Conservation (phyloP, 345 rosid genomes). For the Bruguiera parviflora region DNA sequence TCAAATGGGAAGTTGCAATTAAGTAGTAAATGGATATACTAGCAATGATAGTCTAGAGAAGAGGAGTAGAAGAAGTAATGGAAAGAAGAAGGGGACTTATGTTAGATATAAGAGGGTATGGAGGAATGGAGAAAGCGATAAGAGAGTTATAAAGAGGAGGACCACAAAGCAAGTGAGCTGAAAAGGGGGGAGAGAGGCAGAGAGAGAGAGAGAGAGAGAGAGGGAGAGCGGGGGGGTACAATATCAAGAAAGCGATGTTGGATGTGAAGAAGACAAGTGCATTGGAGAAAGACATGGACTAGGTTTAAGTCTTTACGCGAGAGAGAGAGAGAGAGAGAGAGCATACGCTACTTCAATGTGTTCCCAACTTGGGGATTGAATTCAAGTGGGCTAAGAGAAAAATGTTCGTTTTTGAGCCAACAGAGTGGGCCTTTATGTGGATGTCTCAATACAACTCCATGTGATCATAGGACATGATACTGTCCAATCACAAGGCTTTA, state of each 20-base stretch:
- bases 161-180: constrained; percentile 40
- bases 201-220: constrained; percentile 23
- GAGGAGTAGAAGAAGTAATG: constrained; percentile 13
- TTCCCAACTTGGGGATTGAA: constrained; percentile 56
- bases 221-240: constrained; percentile 35
- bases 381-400: constrained; percentile 55
- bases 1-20: neutral
- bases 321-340: constrained; percentile 16
- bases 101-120: constrained; percentile 33
- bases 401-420: constrained; percentile 56
- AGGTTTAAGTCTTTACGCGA: constrained; percentile 15
- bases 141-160: constrained; percentile 70
- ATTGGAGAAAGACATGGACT: constrained; percentile 53
- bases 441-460: constrained; percentile 58
- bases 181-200: constrained; percentile 21
- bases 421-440: constrained; percentile 76
- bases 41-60: neutral
- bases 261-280: constrained; percentile 74
- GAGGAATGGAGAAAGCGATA: constrained; percentile 40
- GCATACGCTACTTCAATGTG: constrained; percentile 18
- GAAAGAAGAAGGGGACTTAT: constrained; percentile 8
- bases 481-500: constrained; percentile 11
- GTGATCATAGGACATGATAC: constrained; percentile 47
- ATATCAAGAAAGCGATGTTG: constrained; percentile 65
- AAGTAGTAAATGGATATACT: neutral